Conservation (phyloP, 139 green algal genomes). For the Haematococcus lacustris region DNA sequence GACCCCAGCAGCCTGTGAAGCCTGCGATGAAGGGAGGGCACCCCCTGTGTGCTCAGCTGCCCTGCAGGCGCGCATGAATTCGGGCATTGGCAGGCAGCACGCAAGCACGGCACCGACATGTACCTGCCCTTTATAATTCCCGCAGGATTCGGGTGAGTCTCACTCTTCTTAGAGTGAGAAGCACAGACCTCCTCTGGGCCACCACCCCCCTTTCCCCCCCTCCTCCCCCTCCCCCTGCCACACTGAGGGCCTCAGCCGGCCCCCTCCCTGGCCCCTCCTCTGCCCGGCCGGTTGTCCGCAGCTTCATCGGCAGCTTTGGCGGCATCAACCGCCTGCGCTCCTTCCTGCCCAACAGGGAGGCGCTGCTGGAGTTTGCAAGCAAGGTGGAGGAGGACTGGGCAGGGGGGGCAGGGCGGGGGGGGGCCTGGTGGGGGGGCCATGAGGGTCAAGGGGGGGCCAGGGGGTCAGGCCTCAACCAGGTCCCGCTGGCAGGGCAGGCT, state of each 20-base stretch:
- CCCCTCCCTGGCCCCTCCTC: too few relatives aligned
- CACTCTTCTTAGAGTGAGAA: too few relatives aligned
- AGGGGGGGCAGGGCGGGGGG: too few relatives aligned
- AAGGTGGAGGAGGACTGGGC: too few relatives aligned
- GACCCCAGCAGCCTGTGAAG: not conserved
- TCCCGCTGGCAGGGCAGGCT: not conserved
- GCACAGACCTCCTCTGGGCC: too few relatives aligned
- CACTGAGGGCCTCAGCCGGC: too few relatives aligned
- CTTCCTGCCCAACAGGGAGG: conserved; percentile 17
- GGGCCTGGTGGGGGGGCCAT: too few relatives aligned
- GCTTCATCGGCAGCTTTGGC: conserved; percentile 70
- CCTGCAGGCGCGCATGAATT: conserved; percentile 23
- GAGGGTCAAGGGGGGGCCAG: not conserved
- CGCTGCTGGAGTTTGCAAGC: conserved; percentile 24
- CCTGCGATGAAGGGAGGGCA: too few relatives aligned
- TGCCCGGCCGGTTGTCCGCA: not conserved
- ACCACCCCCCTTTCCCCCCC: too few relatives aligned
- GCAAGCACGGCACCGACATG: conserved; percentile 48
- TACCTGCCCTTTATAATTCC: conserved; percentile 74
- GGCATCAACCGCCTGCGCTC: conserved; percentile 68
- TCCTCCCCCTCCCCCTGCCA: too few relatives aligned
- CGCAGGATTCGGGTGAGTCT: conserved; percentile 45
- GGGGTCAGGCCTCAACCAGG: not conserved
- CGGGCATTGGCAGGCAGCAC: conserved; percentile 39
- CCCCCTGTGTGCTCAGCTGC: not conserved